Percentiles rank a stretch among this genome's conserved stretches.
Conservation (phyloP, 495 filamentous ascomycete genomes). For the Alectoria sarmentosa region DNA sequence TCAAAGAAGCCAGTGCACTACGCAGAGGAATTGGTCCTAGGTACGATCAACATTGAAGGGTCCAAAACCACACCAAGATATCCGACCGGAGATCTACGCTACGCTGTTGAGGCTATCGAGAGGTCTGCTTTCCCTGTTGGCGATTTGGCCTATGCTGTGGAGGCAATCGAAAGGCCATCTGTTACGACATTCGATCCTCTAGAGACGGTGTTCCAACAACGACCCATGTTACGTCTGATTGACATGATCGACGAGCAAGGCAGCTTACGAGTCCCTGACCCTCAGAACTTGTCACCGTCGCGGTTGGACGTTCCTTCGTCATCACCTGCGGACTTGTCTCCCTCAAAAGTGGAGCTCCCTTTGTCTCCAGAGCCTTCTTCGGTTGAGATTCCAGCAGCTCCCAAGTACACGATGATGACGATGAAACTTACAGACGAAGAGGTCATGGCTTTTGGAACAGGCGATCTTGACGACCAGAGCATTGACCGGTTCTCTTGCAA, state of each 20-base stretch:
- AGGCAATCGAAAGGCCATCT: slow-evolving; percentile 4
- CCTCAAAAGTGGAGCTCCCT: not conserved
- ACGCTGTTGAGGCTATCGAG: slow-evolving; percentile 22
- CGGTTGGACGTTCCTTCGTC: not conserved
- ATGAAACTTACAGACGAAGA: not conserved
- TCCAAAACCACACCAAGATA: not conserved
- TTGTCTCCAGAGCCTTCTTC: not conserved
- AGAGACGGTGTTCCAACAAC: not conserved
- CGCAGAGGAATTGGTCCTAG: not conserved
- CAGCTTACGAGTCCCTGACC: not conserved
- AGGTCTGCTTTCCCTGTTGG: not conserved
- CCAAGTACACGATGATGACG: not conserved
- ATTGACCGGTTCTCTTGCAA: not conserved
- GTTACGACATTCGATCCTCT: slow-evolving; percentile 1
- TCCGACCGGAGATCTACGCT: slow-evolving; percentile 2
- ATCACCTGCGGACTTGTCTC: not conserved
- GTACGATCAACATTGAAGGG: not conserved
- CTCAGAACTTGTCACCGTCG: not conserved
- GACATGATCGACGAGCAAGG: not conserved
- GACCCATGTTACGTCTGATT: not conserved
- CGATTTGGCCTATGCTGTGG: slow-evolving; percentile 2
- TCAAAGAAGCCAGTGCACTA: not conserved
- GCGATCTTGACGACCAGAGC: not conserved
- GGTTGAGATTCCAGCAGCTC: not conserved
- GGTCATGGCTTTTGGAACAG: not conserved